Evolutionary conservation across 495 filamentous ascomycete genomes (phyloP).

Genomic region (Astrocystis sublimbata): DNA sequence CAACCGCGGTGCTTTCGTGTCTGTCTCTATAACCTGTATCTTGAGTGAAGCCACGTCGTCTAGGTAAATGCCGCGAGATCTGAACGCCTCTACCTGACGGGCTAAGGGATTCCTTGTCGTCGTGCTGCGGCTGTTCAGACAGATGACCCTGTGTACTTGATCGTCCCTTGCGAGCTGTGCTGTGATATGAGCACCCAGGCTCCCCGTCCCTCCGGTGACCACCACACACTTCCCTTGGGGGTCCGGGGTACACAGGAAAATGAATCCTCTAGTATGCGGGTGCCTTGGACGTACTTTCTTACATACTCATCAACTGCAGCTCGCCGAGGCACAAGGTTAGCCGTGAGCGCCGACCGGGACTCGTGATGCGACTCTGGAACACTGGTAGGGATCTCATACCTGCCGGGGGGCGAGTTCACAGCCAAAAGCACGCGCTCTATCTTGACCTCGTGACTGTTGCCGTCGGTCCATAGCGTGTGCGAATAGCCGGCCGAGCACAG

Average conservation of each 20-base stretch:
- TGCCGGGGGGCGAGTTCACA: neutral
- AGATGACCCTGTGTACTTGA: slow-evolving; percentile 43
- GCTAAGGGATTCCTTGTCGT: slow-evolving; percentile 19
- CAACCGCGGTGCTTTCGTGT: slow-evolving; percentile 45
- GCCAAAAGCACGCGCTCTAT: neutral
- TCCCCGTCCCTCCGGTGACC: slow-evolving; percentile 55
- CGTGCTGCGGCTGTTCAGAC: slow-evolving; percentile 47
- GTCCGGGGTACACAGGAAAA: neutral
- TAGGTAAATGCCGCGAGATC: slow-evolving; percentile 38
- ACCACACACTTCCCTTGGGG: slow-evolving; percentile 32
- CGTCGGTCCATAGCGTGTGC: neutral
- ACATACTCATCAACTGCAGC: neutral
- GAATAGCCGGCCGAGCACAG: neutral
- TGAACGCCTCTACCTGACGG: slow-evolving; percentile 44
- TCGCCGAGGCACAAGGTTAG: neutral
- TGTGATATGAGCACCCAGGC: slow-evolving; percentile 51
- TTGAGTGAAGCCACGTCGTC: slow-evolving; percentile 32
- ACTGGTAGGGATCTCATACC: neutral
- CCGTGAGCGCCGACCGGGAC: neutral
- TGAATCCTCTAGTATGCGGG: neutral
- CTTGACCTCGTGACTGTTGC: neutral
- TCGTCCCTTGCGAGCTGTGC: slow-evolving; percentile 36
- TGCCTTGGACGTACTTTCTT: neutral
- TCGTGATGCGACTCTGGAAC: neutral
- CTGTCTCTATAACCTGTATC: slow-evolving; percentile 48